A percentile compares a stretch with the other conserved stretches of the same genome.
phyloP scores from a whole-genome alignment of 148 eudicot genomes.

The Fallopia convolvulus region DNA sequence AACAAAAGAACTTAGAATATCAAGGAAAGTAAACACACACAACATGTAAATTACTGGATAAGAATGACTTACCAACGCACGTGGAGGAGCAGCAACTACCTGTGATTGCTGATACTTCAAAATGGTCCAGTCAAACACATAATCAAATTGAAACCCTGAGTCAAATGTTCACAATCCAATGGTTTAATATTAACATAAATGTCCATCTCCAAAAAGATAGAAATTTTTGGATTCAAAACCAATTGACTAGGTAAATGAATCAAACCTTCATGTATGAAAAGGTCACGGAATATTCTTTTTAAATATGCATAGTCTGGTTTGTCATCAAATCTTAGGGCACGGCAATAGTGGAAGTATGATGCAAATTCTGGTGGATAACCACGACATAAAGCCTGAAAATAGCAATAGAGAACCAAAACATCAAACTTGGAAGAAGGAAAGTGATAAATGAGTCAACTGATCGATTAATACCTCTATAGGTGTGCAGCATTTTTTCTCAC shows the following conservation, averaged over 20 bases:
- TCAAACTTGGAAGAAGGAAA: neutral
- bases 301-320: constrained; percentile 90
- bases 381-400: constrained; percentile 63
- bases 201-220: neutral
- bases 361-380: constrained; percentile 91
- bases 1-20: constrained; percentile 2
- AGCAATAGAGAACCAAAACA: constrained; percentile 3
- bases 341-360: constrained; percentile 90
- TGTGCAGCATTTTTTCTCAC: constrained; percentile 85
- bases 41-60: neutral
- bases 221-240: neutral
- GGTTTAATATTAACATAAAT: neutral
- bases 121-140: constrained; percentile 97
- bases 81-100: constrained; percentile 60
- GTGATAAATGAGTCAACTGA: neutral
- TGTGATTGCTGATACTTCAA: constrained; percentile 97
- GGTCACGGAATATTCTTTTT: constrained; percentile 90
- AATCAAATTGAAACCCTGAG: constrained; percentile 94
- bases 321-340: constrained; percentile 90
- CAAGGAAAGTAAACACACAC: neutral
- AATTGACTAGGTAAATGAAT: neutral
- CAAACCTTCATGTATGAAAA: constrained; percentile 95
- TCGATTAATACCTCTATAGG: constrained; percentile 67
- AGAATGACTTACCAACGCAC: constrained; percentile 45
- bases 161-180: neutral